Evolutionary conservation across 306 rosid genomes (phyloP).

Genomic region (Oemleria cerasiformis): DNA sequence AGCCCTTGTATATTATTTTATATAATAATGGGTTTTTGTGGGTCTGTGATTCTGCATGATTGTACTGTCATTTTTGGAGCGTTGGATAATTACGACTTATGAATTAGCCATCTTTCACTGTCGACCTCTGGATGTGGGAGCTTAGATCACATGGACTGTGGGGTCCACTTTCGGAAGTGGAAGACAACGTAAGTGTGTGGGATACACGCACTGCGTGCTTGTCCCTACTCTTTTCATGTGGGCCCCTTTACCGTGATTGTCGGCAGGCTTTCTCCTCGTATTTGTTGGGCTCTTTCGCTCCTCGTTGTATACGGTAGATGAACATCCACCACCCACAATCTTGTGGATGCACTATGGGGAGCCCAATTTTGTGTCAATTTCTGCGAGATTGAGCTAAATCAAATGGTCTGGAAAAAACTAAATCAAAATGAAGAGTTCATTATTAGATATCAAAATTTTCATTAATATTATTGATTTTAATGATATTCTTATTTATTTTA

Average conservation of each 20-base stretch:
- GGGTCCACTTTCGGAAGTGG: conserved; percentile 9
- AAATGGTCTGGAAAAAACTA: too few species aligned
- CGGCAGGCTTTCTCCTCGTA: background rate
- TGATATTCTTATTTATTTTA: too few species aligned
- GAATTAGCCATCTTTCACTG: background rate
- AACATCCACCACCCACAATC: background rate
- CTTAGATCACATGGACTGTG: background rate
- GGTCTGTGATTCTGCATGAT: background rate
- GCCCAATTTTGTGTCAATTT: too few species aligned
- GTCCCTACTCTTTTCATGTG: background rate
- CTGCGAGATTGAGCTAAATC: too few species aligned
- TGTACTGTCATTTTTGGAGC: background rate
- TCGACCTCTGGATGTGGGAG: background rate
- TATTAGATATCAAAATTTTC: too few species aligned
- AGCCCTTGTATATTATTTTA: background rate
- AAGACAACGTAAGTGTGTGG: background rate
- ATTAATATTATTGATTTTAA: too few species aligned
- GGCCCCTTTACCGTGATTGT: conserved; percentile 4
- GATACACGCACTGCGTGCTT: background rate
- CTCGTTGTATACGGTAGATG: too few species aligned
- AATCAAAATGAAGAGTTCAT: too few species aligned
- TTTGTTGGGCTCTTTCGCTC: background rate
- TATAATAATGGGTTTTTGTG: background rate
- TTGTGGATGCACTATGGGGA: background rate
- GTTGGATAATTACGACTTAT: background rate